Evolutionary conservation across 2,329 filamentous ascomycete species (phyloP), one percentile per base, ranked within the genome.

Genomic region (Colletotrichum shisoi): DNA sequence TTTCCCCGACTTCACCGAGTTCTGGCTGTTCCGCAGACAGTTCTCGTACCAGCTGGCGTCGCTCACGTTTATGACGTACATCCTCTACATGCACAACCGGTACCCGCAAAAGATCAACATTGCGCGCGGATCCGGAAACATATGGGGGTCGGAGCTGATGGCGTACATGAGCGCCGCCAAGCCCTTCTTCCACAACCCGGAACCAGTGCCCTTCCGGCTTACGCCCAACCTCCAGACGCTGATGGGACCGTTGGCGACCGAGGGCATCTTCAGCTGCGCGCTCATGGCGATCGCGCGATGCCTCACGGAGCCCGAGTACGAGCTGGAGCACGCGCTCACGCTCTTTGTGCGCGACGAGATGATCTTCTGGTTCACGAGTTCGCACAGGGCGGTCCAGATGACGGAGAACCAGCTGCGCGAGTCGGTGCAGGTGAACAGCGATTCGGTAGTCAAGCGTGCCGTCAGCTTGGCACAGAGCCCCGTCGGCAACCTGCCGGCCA

Each of bases 281-380:
- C 86, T 99, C 73, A 97, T 99, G 94, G 93, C 94, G 1, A 97
- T 99, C 74, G 94, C 94, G 7, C 89, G 95, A 53, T 97, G 93
- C 79, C 85, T 99, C 69, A 96, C 94, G 13, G 94, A 98, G 75
- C 92, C 94, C 31, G 88, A 91, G 75, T 86, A 88, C 73, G 94
- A 98, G 78, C 86, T 99, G n/a, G 95, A 97, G 76, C 94, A 97
- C 78, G 93, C 96, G 68, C 86, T 99, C 57, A 92, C 90, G 63
- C 87, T 99, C 67, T 98, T 98, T 77, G 95, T 99, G 70, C 89
- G 95, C 7, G 95, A 99, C 74, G 95, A 99, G 80, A 96, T 99
- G 86, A 94, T 94, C 71, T 96, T 94, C 80, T 99, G 95, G 95
- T 94, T 94, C 72, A 96, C 91, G 3, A 91, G 89, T 71, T 87